Evolutionary conservation across 2,329 filamentous ascomycete genomes (phyloP).

Genomic region (Emergomyces pasteurianus): DNA sequence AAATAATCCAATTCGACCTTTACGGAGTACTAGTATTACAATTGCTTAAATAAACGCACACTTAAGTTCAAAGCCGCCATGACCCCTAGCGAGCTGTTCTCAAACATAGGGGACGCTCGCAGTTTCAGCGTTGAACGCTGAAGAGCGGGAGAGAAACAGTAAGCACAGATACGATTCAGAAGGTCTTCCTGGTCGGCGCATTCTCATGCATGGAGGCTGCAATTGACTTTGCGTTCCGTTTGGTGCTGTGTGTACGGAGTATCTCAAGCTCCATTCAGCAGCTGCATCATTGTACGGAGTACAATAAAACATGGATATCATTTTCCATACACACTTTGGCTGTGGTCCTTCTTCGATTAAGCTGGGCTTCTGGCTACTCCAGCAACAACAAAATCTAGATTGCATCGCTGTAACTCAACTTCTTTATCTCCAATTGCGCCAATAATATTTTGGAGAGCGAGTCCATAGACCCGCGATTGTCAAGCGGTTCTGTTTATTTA

Average conservation of each 20-base stretch:
- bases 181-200: neutral
- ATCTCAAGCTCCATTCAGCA: neutral
- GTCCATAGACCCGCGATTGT: neutral
- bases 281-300: neutral
- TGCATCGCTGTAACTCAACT: too few relatives aligned
- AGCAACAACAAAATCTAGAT: neutral
- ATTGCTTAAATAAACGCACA: too few relatives aligned
- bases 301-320: neutral
- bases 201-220: neutral
- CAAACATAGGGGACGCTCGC: neutral
- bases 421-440: neutral
- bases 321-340: neutral
- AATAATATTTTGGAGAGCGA: neutral
- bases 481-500: neutral
- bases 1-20: neutral
- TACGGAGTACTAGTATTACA: neutral
- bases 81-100: neutral
- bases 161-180: neutral
- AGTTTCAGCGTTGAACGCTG: constrained; percentile 1
- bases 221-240: neutral
- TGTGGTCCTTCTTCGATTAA: neutral
- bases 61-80: neutral
- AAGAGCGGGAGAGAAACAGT: neutral
- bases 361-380: neutral
- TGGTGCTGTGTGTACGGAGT: neutral